Evolutionary conservation across 1,284 basidiomycete genomes (phyloP), one percentile per base, ranked within the genome.

Genomic region (Cryptococcus sp.): DNA sequence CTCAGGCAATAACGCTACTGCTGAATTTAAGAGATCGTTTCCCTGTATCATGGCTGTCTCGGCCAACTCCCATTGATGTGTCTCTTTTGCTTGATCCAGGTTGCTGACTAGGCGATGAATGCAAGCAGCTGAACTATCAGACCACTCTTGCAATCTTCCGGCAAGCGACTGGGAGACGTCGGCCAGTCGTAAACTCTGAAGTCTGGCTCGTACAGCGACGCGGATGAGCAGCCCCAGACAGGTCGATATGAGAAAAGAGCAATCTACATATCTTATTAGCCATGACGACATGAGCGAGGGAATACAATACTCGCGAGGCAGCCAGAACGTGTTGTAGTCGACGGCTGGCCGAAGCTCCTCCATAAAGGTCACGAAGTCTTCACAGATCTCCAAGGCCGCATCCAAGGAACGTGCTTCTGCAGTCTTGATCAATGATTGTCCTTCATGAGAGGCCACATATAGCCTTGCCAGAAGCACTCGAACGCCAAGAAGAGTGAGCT

Each of bases 241-340:
- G 38, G 48, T 48, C 11, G 56, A 58, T n/a, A 58, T 47, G 41
- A 58, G 46, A 51, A 50, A 53, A 17, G 56, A 40, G 25, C 48
- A 56, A 40, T 56, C 55, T 56, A 25, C 8, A 22, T 8, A 17
- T 53, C 8, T 35, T 35, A 35, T 35, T 35, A 35, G 31, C 31
- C 13, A 8, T 10, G 31, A 35, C 31, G 31, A 13, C 31, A 8
- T 13, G 7, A 13, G 31, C 31, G 7, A 13, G 31, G 31, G 13
- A 35, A 35, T 35, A 35, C 31, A 20, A 19, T 17, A 45, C 52
- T 53, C 25, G 53, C 56, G 46, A n/a, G 56, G 50, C n/a, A 53
- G 22, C 50, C 52, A 58, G 23, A 53, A 58, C 17, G 47, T 38
- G 15, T 53, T 20, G 19, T 50, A 53, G 17, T 53, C 56, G 16